Evolutionary conservation across 352 stramenopile genomes (phyloP), one percentile per base, ranked within the genome.

Genomic region (Globisporangium parvum): DNA sequence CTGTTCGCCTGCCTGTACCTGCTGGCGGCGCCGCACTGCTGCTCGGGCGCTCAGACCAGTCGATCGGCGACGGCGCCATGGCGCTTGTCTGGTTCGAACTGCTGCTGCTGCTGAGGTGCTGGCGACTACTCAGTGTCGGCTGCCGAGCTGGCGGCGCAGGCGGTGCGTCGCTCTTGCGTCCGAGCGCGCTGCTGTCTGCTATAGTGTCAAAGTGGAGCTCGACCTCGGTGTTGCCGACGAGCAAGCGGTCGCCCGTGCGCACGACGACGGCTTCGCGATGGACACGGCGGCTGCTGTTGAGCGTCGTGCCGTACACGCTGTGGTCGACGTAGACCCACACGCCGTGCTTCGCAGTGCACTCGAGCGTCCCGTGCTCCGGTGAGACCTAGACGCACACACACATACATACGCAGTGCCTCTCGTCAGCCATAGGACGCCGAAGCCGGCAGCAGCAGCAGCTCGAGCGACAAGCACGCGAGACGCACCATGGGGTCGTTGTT

Each of bases 321-420:
- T 92, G 82, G 66, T 92, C 82, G 23, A 87, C 83, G 41, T 80
- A 92, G 40, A 92, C 73, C 82, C 82, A 92, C 5, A 91, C 53
- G 26, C 77, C 72, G 9, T 75, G 57, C 26, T 67, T 49, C 2
- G 49, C 6, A 0, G 77, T 88, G 47, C 75, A 63, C 57, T 88
- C 77, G 17, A 88, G 49, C 15, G 77, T 86, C 1, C 73, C 77
- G 41, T 88, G 77, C 17, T 57, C 51, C 5, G 54, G 55, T 9
- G 59, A 55, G 3, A 64, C 58, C 58, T 64, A 21, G 0, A n/a
- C 9, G 21, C 10, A 26, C 1, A 8, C 17, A 14, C 15, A 31
- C 48, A 23, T 31, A 1, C 15, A 28, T n/a, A n/a, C n/a, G n/a
- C n/a, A n/a, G n/a, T n/a, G 2, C 15, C 44, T 1, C 42, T 26